phyloP scores from a whole-genome alignment of 2,329 filamentous ascomycete genomes.

The Albifimbria verrucaria region DNA sequence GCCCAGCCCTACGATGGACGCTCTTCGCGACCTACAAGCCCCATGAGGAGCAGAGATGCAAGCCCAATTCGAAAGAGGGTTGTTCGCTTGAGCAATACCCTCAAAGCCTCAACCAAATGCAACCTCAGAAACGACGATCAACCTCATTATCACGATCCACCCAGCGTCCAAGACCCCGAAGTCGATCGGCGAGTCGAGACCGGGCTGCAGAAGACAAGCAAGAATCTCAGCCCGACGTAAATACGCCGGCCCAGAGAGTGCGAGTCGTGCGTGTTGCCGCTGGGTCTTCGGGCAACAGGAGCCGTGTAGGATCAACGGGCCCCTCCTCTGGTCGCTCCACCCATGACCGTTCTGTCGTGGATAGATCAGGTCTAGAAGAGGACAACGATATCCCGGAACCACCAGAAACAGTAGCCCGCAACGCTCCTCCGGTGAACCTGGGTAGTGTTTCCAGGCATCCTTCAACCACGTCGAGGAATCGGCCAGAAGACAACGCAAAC shows the following conservation, averaged over 20 bases:
- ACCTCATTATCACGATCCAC: slow-evolving; percentile 44
- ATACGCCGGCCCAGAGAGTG: slow-evolving; percentile 50
- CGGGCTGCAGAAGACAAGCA: slow-evolving; percentile 37
- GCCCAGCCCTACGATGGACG: slow-evolving; percentile 34
- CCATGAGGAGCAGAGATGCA: slow-evolving; percentile 43
- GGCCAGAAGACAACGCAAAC: slow-evolving; percentile 60
- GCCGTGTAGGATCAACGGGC: slow-evolving; percentile 31
- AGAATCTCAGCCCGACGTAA: slow-evolving; percentile 38
- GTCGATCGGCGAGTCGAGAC: slow-evolving; percentile 39
- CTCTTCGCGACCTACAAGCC: slow-evolving; percentile 40
- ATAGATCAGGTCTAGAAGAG: slow-evolving; percentile 33
- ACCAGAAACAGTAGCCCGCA: slow-evolving; percentile 46
- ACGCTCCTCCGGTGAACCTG: slow-evolving; percentile 42
- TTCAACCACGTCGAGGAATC: slow-evolving; percentile 46
- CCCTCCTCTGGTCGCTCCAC: slow-evolving; percentile 33
- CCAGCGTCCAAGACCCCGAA: slow-evolving; percentile 27
- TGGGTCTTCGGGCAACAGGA: slow-evolving; percentile 46
- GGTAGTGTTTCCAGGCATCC: slow-evolving; percentile 52
- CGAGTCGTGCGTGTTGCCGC: slow-evolving; percentile 54
- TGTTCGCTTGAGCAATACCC: slow-evolving; percentile 53
- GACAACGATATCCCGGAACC: slow-evolving; percentile 47
- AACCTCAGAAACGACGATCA: slow-evolving; percentile 43
- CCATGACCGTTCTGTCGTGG: slow-evolving; percentile 28
- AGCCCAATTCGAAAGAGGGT: slow-evolving; percentile 56
- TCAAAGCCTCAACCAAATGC: slow-evolving; percentile 38